Percentiles rank a stretch among this genome's conserved stretches.
Conservation (phyloP, 441 rosid species). For the Gossypium schwendimanii region DNA sequence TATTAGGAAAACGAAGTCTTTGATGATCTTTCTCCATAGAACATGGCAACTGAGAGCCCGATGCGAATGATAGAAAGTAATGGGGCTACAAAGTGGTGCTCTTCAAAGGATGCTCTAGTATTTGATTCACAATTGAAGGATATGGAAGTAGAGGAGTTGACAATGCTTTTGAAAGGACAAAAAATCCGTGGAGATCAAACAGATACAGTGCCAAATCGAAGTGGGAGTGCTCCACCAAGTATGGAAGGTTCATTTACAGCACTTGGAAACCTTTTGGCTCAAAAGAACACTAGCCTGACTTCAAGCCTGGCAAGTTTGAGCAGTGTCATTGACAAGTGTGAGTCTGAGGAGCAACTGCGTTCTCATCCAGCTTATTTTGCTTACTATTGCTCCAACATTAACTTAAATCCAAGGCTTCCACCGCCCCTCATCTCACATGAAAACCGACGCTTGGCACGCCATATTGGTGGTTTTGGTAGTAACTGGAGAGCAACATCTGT, state of each 20-base stretch:
- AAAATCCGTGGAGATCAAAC: slow-evolving; percentile 37
- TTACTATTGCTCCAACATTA: slow-evolving; percentile 53
- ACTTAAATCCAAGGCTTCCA: slow-evolving; percentile 66
- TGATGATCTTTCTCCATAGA: slow-evolving; percentile 1
- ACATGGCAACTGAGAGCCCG: slow-evolving; percentile 77
- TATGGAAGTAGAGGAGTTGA: slow-evolving; percentile 69
- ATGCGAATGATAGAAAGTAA: slow-evolving; percentile 66
- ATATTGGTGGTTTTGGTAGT: slow-evolving; percentile 57
- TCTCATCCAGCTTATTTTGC: slow-evolving; percentile 53
- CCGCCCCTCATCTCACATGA: slow-evolving; percentile 58
- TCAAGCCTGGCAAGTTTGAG: slow-evolving; percentile 50
- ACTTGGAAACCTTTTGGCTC: slow-evolving; percentile 57
- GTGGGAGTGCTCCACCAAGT: slow-evolving; percentile 93
- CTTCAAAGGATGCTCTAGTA: slow-evolving; percentile 45
- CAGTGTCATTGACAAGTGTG: slow-evolving; percentile 36
- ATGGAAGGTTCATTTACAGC: slow-evolving; percentile 93
- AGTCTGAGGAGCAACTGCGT: slow-evolving; percentile 50
- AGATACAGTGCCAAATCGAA: slow-evolving; percentile 54
- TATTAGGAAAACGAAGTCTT: slow-evolving; percentile 4
- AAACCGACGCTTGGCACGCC: slow-evolving; percentile 49
- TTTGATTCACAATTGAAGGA: slow-evolving; percentile 48
- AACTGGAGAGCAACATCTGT: slow-evolving; percentile 33
- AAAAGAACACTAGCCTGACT: slow-evolving; percentile 38
- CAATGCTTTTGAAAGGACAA: slow-evolving; percentile 55
- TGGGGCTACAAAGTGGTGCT: slow-evolving; percentile 49